Base-by-base conservation (phyloP, 2,329 filamentous ascomycete species). In the Periglandula ipomoeae region DNA sequence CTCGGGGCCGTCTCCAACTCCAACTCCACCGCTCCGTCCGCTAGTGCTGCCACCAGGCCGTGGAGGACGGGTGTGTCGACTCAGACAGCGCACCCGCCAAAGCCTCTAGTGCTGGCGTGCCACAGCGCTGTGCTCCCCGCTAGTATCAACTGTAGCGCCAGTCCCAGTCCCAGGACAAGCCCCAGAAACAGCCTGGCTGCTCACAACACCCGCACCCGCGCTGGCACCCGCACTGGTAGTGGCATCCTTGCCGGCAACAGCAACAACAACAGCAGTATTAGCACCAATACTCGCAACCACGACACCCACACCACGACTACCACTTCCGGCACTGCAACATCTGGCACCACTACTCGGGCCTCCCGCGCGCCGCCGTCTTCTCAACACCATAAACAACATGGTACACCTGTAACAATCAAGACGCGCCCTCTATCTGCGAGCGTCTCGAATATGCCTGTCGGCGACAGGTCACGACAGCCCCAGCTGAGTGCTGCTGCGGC, bases 391-490 rank as follows among this genome's bases (percentile, higher is more conserved):
- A 32, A 51, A 40, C 50, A 52, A 10, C 40, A 52, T 52, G 50
- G 30, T 11, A 10, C 41, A 24, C 40, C 42, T 2, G 41, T 40
- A 15, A 20, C 24, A 5, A 11, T 39, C n/a, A 49, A 46, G 38
- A 41, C 24, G 43, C 50, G 38, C 46, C 41, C 50, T 17, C 43
- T 40, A 5, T 42, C 40, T 13, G 46, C 45, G 56, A 55, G 55
- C 54, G 48, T 53, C 52, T 44, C 53, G 47, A 66, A 59, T 44
- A 66, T 68, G 64, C 63, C 78, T 61, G 72, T 78, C 54, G 70
- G 68, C 66, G 74, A 74, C 56, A 74, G 74, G 61, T 79, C 82
- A 37, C 75, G 85, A 60, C 83, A 83, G 70, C 85, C 87, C 47
- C 77, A 81, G 51, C 79, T 89, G 59, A 78, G 74, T 64, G 75